phyloP scores from a whole-genome alignment of 441 rosid genomes.

The Bruguiera hainesii region DNA sequence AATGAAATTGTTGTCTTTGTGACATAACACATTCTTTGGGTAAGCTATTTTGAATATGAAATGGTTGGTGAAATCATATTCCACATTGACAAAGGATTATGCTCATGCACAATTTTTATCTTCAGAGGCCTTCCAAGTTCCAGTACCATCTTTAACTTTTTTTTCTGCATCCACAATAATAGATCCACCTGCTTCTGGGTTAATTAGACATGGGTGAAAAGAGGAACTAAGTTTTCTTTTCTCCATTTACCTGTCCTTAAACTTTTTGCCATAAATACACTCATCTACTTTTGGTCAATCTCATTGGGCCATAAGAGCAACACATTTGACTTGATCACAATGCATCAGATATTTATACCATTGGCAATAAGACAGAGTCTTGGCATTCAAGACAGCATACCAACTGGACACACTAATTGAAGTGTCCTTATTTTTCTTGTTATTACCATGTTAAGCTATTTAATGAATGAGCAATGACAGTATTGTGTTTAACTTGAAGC shows the following conservation, averaged over 20 bases:
- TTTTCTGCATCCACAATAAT: not conserved
- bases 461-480: constrained; percentile 2
- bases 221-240: not conserved
- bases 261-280: not conserved
- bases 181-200: not conserved
- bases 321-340: constrained; percentile 3
- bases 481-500: not conserved
- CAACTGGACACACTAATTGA: constrained; percentile 6
- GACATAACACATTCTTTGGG: too few relatives aligned
- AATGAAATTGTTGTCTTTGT: too few relatives aligned
- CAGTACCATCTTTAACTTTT: not conserved
- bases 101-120: not conserved
- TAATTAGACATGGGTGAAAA: not conserved
- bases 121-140: not conserved
- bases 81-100: too few relatives aligned
- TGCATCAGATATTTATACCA: not conserved
- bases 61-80: too few relatives aligned
- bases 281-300: not conserved
- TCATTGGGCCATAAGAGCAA: constrained; percentile 5
- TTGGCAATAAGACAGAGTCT: not conserved
- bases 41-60: too few relatives aligned
- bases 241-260: not conserved
- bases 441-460: constrained; percentile 11
- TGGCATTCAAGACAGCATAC: constrained; percentile 4
- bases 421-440: constrained; percentile 11